Base-by-base conservation (phyloP, 176 grass and related monocot species). In the Lolium rigidum region DNA sequence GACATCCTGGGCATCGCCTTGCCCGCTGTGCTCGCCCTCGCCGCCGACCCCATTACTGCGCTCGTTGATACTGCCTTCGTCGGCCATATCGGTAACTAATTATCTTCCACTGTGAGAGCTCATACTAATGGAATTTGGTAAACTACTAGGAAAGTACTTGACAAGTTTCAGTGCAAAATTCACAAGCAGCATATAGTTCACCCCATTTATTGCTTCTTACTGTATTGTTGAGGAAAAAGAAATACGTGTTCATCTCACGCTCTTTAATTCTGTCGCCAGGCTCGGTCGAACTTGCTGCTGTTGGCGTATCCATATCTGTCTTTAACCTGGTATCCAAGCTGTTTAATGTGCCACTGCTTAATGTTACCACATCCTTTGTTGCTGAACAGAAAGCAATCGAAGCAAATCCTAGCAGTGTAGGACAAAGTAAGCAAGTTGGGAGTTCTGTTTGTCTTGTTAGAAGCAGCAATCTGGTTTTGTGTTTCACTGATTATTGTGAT, bases 271-370 rank as follows among this genome's bases (percentile, higher is more conserved):
- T 78, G 7, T 71, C 26, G 2, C 74, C 89, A 98, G 95, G 95
- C 20, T 94, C 95, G 1, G 72, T 78, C 62, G 84, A 98, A 75
- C 80, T 95, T 69, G 95, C 93, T 20, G 95, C 95, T 21, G 84
- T 95, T 69, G 95, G 95, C 20, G 95, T 89, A 37, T 98, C 95
- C 0, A 63, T 92, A 59, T 95, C 95, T 20, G 51, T 92, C 16
- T 98, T 98, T 79, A 98, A 98, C 89, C 79, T 98, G 90, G 95
- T 98, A 0, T 98, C 95, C 22, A 98, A 95, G 78, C 46, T 98
- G 85, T 89, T 98, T 63, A 98, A 98, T 57, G 83, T 98, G 46
- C 95, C 95, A 11, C 80, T 98, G 84, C 91, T 98, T 71, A 98
- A 93, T 74, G 86, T 98, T 16, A 98, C 95, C 76, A 95, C 95